phyloP scores from a whole-genome alignment of 2,329 filamentous ascomycete species.

The Nothopassalora personata region DNA sequence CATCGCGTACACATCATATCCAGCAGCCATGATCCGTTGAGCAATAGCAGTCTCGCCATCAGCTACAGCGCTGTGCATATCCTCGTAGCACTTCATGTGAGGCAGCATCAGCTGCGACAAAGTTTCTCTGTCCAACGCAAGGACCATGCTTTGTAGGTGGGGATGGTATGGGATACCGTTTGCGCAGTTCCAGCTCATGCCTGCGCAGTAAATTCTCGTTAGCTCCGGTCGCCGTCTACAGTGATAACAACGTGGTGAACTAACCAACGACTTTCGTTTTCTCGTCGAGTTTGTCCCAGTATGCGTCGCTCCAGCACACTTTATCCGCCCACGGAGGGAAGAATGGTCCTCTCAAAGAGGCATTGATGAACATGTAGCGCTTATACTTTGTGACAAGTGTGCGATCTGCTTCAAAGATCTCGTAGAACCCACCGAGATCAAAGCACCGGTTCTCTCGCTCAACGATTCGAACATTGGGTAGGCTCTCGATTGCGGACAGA shows the following conservation, averaged over 20 bases:
- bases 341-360: constrained; percentile 14
- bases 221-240: background rate
- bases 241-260: background rate
- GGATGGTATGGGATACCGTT: constrained; percentile 4
- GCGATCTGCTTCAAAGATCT: constrained; percentile 1
- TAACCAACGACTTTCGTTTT: constrained; percentile 5
- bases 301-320: constrained; percentile 18
- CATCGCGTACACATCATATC: constrained; percentile 14
- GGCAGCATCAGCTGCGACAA: constrained; percentile 8
- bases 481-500: background rate
- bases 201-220: background rate
- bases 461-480: constrained; percentile 13
- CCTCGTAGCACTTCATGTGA: constrained; percentile 13
- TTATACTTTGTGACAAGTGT: constrained; percentile 8
- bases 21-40: constrained; percentile 4
- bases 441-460: constrained; percentile 15
- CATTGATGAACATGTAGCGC: constrained; percentile 15
- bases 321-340: constrained; percentile 10
- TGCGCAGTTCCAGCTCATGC: constrained; percentile 19
- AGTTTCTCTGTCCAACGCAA: constrained; percentile 1
- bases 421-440: constrained; percentile 14
- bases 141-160: constrained; percentile 18
- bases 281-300: constrained; percentile 11
- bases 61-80: constrained; percentile 5
- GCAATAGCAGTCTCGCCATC: constrained; percentile 11